These are phyloP conservation scores for Paralagenidium karlingii DNA, from an alignment of 352 stramenopile genomes.

Conservation along the genomic window DNA sequence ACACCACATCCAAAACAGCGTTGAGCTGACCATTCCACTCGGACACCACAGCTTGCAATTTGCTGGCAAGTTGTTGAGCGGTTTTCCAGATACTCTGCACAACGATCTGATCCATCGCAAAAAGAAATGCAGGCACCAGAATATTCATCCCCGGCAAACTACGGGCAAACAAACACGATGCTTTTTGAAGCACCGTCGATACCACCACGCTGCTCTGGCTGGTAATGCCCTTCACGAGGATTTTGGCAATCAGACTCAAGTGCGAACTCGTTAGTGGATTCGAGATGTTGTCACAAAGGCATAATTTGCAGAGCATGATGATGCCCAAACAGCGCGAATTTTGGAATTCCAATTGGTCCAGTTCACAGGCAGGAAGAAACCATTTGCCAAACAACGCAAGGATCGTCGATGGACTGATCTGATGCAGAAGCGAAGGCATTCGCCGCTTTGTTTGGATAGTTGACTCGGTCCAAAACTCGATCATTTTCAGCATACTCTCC, in stretches of 20 bases:
- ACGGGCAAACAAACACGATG: slow-evolving; percentile 59
- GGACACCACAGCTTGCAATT: slow-evolving; percentile 39
- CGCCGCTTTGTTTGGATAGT: slow-evolving; percentile 49
- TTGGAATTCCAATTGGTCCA: slow-evolving; percentile 51
- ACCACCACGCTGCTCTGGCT: slow-evolving; percentile 60
- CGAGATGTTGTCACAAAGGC: slow-evolving; percentile 7
- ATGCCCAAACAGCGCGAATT: slow-evolving; percentile 69
- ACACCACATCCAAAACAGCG: slow-evolving; percentile 59
- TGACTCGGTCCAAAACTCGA: slow-evolving; percentile 70
- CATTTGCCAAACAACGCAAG: slow-evolving; percentile 78
- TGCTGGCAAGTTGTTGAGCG: slow-evolving; percentile 29
- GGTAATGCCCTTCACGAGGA: slow-evolving; percentile 70
- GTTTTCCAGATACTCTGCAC: slow-evolving; percentile 67
- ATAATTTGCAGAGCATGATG: slow-evolving; percentile 68
- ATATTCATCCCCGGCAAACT: slow-evolving; percentile 69
- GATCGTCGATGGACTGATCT: slow-evolving; percentile 71
- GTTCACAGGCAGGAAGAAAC: slow-evolving; percentile 75
- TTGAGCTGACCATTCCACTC: slow-evolving; percentile 77
- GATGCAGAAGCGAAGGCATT: slow-evolving; percentile 37
- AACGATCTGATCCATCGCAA: slow-evolving; percentile 74
- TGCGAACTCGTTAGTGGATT: slow-evolving; percentile 51
- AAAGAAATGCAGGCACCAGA: slow-evolving; percentile 67
- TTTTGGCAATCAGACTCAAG: slow-evolving; percentile 39
- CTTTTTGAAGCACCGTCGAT: slow-evolving; percentile 67
- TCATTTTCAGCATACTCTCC: slow-evolving; percentile 57